Conservation (phyloP, 2,329 filamentous ascomycete genomes). For the Hirsutella rhossiliensis region DNA sequence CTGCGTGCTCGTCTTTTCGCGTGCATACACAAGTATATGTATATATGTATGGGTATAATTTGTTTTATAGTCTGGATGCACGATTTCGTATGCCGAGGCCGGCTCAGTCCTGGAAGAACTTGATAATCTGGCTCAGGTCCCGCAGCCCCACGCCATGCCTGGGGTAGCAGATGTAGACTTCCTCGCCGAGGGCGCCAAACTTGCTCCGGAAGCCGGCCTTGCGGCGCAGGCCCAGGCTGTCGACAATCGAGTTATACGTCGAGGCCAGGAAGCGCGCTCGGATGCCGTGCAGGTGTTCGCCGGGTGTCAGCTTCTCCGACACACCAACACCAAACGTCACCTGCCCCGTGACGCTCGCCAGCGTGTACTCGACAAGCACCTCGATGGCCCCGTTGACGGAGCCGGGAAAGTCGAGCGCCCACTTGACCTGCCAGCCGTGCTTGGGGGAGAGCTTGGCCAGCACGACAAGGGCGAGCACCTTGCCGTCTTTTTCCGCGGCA, state of each 20-base stretch:
- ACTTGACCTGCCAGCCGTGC: conserved; percentile 90
- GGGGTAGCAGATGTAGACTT: conserved; percentile 83
- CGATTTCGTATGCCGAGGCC: neutral
- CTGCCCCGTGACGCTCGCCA: conserved; percentile 36
- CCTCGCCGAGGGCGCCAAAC: conserved; percentile 73
- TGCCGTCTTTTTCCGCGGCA: conserved; percentile 63
- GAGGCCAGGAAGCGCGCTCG: conserved; percentile 71
- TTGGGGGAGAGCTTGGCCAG: conserved; percentile 69
- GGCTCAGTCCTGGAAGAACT: conserved; percentile 66
- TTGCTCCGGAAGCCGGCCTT: conserved; percentile 89
- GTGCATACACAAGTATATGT: neutral
- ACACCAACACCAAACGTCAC: conserved; percentile 87
- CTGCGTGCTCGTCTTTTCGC: neutral
- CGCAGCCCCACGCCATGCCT: conserved; percentile 71
- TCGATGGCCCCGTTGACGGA: conserved; percentile 84
- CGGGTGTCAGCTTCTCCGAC: conserved; percentile 59
- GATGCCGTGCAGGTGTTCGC: conserved; percentile 69
- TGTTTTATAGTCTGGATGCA: neutral
- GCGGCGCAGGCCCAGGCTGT: conserved; percentile 68
- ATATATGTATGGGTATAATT: too few relatives aligned
- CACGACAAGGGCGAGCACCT: conserved; percentile 66
- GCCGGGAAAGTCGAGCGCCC: conserved; percentile 84
- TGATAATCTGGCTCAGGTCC: conserved; percentile 75
- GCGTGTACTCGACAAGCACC: conserved; percentile 60
- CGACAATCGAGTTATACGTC: conserved; percentile 72